Conservation (phyloP, 116 monocot genomes). For the Dioscorea cayenensis region DNA sequence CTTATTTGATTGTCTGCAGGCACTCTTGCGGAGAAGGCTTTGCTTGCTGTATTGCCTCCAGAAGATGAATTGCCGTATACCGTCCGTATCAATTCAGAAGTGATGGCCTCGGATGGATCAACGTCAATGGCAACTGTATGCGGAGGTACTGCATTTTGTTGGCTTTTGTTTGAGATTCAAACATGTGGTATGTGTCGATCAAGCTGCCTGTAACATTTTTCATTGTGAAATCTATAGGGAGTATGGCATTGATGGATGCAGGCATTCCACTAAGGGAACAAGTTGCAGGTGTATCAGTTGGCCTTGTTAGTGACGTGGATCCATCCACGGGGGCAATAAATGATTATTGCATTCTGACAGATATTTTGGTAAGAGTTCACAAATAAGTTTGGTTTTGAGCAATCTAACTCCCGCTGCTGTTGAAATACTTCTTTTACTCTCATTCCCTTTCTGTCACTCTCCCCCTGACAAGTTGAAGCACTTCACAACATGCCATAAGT, state of each 20-base stretch:
- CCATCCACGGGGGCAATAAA: constrained; percentile 56
- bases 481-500: too few relatives aligned
- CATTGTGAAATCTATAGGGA: constrained; percentile 43
- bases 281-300: constrained; percentile 97
- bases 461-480: too few relatives aligned
- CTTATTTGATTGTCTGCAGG: constrained; percentile 27
- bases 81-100: constrained; percentile 93
- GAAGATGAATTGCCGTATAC: constrained; percentile 93
- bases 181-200: neutral
- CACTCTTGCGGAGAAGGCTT: constrained; percentile 96
- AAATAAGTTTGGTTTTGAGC: neutral
- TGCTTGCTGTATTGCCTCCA: constrained; percentile 92
- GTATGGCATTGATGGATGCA: constrained; percentile 99
- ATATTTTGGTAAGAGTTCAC: constrained; percentile 68
- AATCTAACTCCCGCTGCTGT: too few relatives aligned
- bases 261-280: constrained; percentile 92
- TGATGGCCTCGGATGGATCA: constrained; percentile 98
- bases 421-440: too few relatives aligned
- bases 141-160: constrained; percentile 60
- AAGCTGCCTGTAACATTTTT: neutral
- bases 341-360: constrained; percentile 90
- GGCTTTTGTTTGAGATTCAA: neutral
- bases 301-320: constrained; percentile 87
- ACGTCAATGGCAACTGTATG: constrained; percentile 99
- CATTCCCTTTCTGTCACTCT: too few relatives aligned